Evolutionary conservation across 2,329 filamentous ascomycete species (phyloP).

Genomic region (Alternaria hordeiaustralica): DNA sequence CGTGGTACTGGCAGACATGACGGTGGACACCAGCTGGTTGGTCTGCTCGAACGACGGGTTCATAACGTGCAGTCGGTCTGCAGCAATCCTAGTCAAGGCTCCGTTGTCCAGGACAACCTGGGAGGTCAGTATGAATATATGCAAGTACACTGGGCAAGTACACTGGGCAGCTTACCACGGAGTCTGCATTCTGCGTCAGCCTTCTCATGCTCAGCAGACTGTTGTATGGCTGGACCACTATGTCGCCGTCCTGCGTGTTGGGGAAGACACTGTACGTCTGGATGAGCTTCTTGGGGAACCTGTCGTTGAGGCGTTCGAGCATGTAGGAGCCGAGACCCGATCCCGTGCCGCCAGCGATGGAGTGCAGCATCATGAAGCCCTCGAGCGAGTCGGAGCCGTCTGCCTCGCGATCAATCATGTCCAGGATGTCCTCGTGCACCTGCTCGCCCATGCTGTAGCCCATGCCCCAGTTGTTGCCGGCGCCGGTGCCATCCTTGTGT

Average conservation of each 20-base stretch:
- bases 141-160: no score
- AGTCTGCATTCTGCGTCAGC: conserved; percentile 94
- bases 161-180: conserved; percentile 67
- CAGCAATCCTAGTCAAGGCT: conserved; percentile 89
- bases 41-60: conserved; percentile 97
- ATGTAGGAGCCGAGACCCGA: conserved; percentile 96
- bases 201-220: conserved; percentile 90
- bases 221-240: conserved; percentile 98
- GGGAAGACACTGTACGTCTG: conserved; percentile 99
- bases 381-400: conserved; percentile 97
- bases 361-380: conserved; percentile 98
- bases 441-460: conserved; percentile 91
- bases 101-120: conserved; percentile 92
- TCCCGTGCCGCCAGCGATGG: conserved; percentile 94
- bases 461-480: conserved; percentile 98
- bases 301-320: conserved; percentile 92
- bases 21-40: conserved; percentile 91
- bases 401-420: conserved; percentile 98
- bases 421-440: conserved; percentile 96
- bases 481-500: conserved; percentile 89
- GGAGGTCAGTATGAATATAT: conserved; percentile 24
- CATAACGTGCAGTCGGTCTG: conserved; percentile 91
- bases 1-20: conserved; percentile 98
- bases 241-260: conserved; percentile 86
- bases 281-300: conserved; percentile 98